Evolutionary conservation across 371 early-diverging fungal genomes (phyloP).

Genomic region (Parasitella parasitica): DNA sequence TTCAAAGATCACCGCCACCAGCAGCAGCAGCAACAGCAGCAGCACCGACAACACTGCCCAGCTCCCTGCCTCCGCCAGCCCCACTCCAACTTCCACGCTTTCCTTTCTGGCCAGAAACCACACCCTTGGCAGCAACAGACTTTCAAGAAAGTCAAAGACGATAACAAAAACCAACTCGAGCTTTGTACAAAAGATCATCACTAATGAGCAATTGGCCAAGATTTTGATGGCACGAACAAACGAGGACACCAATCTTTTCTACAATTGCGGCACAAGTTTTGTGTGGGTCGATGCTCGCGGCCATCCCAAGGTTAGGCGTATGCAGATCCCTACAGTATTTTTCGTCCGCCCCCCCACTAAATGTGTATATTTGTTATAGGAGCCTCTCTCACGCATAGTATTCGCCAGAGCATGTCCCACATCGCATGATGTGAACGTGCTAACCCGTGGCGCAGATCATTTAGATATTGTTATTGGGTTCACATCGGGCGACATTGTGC

Average conservation of each 20-base stretch:
- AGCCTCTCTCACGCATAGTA: constrained; percentile 78
- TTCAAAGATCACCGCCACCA: background rate
- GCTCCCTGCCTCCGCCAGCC: background rate
- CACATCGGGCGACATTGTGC: constrained; percentile 82
- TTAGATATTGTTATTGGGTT: constrained; percentile 84
- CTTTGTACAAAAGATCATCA: constrained; percentile 83
- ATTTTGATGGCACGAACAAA: constrained; percentile 68
- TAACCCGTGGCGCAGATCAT: constrained; percentile 72
- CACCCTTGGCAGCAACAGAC: constrained; percentile 9
- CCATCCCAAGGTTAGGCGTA: constrained; percentile 55
- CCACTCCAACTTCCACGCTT: constrained; percentile 26
- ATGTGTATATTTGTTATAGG: constrained; percentile 49
- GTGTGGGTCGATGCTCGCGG: constrained; percentile 75
- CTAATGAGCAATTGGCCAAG: constrained; percentile 79
- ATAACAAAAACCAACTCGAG: constrained; percentile 66
- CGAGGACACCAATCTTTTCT: constrained; percentile 80
- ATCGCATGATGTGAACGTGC: constrained; percentile 85
- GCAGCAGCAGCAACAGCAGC: background rate
- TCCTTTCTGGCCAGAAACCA: constrained; percentile 36
- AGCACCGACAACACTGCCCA: background rate
- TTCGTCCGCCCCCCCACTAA: no score
- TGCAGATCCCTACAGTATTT: background rate
- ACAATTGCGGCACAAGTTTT: constrained; percentile 80
- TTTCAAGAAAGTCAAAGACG: constrained; percentile 50
- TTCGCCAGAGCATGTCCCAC: constrained; percentile 82